Conservation (phyloP, 768 basidiomycete species). For the Lentinula sp. region DNA sequence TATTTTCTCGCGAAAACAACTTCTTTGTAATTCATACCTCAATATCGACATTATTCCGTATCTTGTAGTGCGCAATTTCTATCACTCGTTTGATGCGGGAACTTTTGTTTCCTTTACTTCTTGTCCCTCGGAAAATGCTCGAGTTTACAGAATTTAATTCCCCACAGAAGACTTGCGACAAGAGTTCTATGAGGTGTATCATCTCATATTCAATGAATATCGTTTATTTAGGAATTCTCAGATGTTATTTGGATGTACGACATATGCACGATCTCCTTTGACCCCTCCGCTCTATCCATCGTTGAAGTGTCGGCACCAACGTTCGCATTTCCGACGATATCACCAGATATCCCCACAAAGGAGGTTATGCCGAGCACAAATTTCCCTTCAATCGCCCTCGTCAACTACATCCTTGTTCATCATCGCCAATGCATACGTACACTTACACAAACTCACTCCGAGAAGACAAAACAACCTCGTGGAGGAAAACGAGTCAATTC, state of each 20-base stretch:
- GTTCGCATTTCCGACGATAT: neutral
- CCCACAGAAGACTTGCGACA: neutral
- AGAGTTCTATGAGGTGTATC: neutral
- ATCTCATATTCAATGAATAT: neutral
- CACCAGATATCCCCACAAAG: neutral
- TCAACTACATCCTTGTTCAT: slow-evolving; percentile 1
- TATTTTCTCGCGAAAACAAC: neutral
- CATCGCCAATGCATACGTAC: neutral
- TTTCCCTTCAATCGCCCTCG: neutral
- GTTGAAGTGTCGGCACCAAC: neutral
- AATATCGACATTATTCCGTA: slow-evolving; percentile 1
- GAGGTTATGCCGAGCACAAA: neutral
- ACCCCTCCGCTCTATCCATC: slow-evolving; percentile 4
- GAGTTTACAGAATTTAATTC: neutral
- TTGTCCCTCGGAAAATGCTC: neutral
- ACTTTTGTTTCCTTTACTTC: neutral
- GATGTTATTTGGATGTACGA: neutral
- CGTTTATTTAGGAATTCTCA: neutral
- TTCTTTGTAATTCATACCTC: neutral
- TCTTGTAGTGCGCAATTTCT: neutral
- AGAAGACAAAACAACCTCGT: neutral
- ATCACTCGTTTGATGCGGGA: slow-evolving; percentile 2
- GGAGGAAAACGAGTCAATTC: neutral
- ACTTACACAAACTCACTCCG: neutral
- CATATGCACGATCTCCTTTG: neutral